These are phyloP conservation scores for Polytrichum formosum DNA, from an alignment of 225 moss, liverwort and hornwort species.

Conservation along the genomic window DNA sequence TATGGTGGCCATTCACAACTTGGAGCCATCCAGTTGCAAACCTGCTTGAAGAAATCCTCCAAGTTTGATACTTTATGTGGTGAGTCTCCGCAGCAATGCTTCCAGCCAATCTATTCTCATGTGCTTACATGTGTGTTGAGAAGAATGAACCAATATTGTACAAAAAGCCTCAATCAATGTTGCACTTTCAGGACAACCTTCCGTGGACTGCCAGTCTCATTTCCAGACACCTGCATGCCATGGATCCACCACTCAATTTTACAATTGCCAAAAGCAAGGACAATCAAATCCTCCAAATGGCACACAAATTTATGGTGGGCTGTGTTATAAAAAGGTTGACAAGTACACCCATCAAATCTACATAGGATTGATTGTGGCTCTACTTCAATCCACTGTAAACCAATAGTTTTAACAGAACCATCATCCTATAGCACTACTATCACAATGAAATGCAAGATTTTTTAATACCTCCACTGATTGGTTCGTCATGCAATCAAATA, in stretches of 20 bases:
- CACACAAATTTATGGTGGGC: no score
- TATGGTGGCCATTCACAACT: not conserved
- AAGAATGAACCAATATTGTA: not conserved
- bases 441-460: no score
- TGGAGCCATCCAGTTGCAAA: conserved; percentile 1
- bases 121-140: not conserved
- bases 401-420: no score
- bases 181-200: conserved; percentile 1
- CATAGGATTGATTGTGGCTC: not conserved
- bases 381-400: not conserved
- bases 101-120: not conserved
- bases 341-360: no score
- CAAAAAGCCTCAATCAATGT: not conserved
- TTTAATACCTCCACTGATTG: no score
- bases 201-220: not conserved
- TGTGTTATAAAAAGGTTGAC: no score
- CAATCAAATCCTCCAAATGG: not conserved
- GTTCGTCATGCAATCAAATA: no score
- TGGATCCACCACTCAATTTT: not conserved
- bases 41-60: not conserved
- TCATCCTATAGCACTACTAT: no score
- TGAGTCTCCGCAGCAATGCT: not conserved
- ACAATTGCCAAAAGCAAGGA: not conserved
- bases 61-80: not conserved
- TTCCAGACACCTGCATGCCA: conserved; percentile 2